Evolutionary conservation across 2,329 filamentous ascomycete genomes (phyloP), one percentile per base, ranked within the genome.

Genomic region (Paraphoma chrysanthemicola): DNA sequence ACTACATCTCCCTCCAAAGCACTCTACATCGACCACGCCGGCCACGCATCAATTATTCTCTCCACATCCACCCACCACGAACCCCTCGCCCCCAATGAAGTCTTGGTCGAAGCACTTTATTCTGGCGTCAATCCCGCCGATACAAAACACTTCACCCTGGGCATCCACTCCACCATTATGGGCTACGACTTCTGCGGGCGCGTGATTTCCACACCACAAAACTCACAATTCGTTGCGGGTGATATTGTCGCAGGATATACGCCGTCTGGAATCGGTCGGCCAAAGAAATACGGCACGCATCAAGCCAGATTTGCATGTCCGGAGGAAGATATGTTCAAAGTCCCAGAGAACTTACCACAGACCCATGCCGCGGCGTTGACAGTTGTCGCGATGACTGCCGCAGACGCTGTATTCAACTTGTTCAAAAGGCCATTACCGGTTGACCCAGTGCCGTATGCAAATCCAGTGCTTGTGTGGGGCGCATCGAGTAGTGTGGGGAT

Each of bases 321-420:
- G 0, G 77, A 79, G 7, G 82, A 78, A 68, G 72, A 83, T 8
- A 76, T 36, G 38, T 42, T 50, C 53, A 46, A 72, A 65, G 60
- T 83, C 31, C 79, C 80, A 1, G 42, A 58, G 6, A 71, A 68
- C 31, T 52, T 81, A 12, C 71, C 72, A 1, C 67, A 78, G 52
- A 66, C 79, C 51, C 77, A 79, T 52, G 83, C 81, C 2, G 81
- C 78, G 11, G 83, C 83, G 0, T 65, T 86, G 4, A 79, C 83
- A 0, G 80, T 81, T 41, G 87, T 85, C 38, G 48, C 55, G 10
- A 79, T 86, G 36, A 86, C 84, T 1, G 82, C 81, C n/a, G 82
- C 86, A 63, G 83, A 87, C 63, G 78, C 82, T 10, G 69, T 83
- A 6, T 76, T 74, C 3, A 68, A 67, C 1, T 82, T 86, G 50